Percentiles rank a stretch among this genome's conserved stretches.
phyloP scores from a whole-genome alignment of 345 rosid species.

The Pugionium cornutum region DNA sequence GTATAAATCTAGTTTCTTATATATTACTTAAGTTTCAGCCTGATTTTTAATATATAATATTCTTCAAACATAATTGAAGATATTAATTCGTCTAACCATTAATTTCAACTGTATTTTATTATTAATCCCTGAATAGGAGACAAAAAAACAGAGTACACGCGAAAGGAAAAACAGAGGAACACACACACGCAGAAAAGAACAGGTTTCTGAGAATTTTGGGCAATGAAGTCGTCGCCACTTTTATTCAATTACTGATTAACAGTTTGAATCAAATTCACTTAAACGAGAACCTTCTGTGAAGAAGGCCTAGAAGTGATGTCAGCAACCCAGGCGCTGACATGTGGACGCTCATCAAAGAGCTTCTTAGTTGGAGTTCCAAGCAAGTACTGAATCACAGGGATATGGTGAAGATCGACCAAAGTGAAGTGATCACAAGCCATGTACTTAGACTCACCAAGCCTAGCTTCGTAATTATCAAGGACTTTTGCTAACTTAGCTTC shows the following conservation, averaged over 20 bases:
- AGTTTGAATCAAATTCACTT: background rate
- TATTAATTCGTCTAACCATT: too few relatives aligned
- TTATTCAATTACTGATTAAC: conserved; percentile 12
- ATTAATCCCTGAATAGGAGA: too few relatives aligned
- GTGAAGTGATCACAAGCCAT: conserved; percentile 41
- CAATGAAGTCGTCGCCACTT: conserved; percentile 21
- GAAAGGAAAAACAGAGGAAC: background rate
- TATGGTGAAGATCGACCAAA: conserved; percentile 44
- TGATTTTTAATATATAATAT: too few relatives aligned
- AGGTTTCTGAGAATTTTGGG: background rate
- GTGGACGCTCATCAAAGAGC: conserved; percentile 53
- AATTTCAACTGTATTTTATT: too few relatives aligned
- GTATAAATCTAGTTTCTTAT: too few relatives aligned
- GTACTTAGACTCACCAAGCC: conserved; percentile 38
- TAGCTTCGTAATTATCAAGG: conserved; percentile 58
- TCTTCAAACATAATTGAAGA: too few relatives aligned
- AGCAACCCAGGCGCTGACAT: conserved; percentile 59
- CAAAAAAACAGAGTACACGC: conserved; percentile 1
- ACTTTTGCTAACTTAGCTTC: conserved; percentile 41
- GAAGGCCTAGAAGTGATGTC: conserved; percentile 63
- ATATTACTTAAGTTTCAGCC: too few relatives aligned
- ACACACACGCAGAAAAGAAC: background rate
- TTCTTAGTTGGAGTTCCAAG: conserved; percentile 48
- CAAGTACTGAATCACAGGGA: conserved; percentile 43
- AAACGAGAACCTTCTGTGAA: conserved; percentile 52